Percentiles rank a stretch among this genome's conserved stretches.
These are phyloP conservation scores for Podospora australis DNA, from an alignment of 495 filamentous ascomycete species.

Conservation along the genomic window DNA sequence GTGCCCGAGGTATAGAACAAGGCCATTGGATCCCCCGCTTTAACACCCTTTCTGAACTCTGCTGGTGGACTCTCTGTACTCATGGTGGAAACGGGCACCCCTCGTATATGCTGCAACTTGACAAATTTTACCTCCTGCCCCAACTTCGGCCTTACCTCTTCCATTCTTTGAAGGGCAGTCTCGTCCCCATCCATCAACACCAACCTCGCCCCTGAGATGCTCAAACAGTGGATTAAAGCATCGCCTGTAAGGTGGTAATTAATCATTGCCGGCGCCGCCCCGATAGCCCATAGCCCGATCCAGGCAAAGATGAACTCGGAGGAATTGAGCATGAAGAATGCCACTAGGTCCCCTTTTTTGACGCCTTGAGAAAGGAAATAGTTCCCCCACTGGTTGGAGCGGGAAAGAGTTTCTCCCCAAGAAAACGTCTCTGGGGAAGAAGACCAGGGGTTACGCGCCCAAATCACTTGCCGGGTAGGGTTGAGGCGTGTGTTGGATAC, in stretches of 20 bases:
- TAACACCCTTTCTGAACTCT: slow-evolving; percentile 40
- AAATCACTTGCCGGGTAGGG: slow-evolving; percentile 52
- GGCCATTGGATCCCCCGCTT: slow-evolving; percentile 46
- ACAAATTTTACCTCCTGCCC: slow-evolving; percentile 46
- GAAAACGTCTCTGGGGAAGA: slow-evolving; percentile 41
- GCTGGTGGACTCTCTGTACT: slow-evolving; percentile 18
- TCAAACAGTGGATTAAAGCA: slow-evolving; percentile 63
- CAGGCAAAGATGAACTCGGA: slow-evolving; percentile 57
- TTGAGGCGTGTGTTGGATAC: slow-evolving; percentile 45
- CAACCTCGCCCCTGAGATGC: slow-evolving; percentile 49
- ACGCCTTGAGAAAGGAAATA: slow-evolving; percentile 59
- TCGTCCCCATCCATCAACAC: slow-evolving; percentile 61
- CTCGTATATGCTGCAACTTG: slow-evolving; percentile 40
- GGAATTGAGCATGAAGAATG: slow-evolving; percentile 62
- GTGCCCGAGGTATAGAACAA: slow-evolving; percentile 64
- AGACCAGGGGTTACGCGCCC: slow-evolving; percentile 51
- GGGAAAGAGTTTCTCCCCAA: slow-evolving; percentile 50
- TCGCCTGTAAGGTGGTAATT: slow-evolving; percentile 52
- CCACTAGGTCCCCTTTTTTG: slow-evolving; percentile 58
- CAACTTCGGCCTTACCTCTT: slow-evolving; percentile 42
- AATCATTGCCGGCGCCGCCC: slow-evolving; percentile 45
- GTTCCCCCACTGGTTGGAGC: slow-evolving; percentile 55
- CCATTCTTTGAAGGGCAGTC: slow-evolving; percentile 48
- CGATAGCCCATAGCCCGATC: slow-evolving; percentile 42
- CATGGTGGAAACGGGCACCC: background rate